phyloP scores from a whole-genome alignment of 139 green algal genomes.

The Tetradesmus obliquus region DNA sequence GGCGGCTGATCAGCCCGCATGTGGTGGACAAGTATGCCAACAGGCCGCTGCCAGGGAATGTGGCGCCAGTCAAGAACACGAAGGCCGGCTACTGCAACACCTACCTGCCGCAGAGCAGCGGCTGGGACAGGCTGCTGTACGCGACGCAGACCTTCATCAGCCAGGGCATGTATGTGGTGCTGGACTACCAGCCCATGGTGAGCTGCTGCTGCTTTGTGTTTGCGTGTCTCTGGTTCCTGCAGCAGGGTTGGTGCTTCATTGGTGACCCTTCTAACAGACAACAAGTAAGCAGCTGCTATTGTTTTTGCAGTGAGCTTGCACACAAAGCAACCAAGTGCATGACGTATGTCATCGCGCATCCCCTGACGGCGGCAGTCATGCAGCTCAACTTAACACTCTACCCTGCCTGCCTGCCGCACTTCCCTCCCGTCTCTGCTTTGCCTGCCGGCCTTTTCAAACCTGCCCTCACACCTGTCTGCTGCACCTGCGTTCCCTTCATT shows the following conservation, averaged over 20 bases:
- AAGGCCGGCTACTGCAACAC: conserved; percentile 41
- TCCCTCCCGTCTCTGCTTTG: too few species aligned
- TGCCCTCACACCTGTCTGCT: too few species aligned
- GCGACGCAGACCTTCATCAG: conserved; percentile 36
- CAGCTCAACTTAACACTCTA: too few species aligned
- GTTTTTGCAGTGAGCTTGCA: too few species aligned
- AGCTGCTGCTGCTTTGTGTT: not conserved
- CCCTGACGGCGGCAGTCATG: too few species aligned
- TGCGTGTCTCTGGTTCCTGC: too few species aligned
- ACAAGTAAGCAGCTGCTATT: not conserved
- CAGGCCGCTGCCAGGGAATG: conserved; percentile 40
- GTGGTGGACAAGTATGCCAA: conserved; percentile 37
- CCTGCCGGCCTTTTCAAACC: too few species aligned
- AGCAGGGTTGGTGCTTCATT: too few species aligned
- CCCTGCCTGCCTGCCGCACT: too few species aligned
- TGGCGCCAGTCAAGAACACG: conserved; percentile 5
- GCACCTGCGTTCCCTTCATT: too few species aligned
- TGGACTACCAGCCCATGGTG: conserved; percentile 54
- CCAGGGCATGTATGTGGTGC: conserved; percentile 51
- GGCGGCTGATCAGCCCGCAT: conserved; percentile 38
- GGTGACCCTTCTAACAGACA: not conserved
- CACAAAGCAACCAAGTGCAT: too few species aligned
- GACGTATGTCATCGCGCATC: too few species aligned
- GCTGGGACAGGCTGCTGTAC: conserved; percentile 42
- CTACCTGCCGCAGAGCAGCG: conserved; percentile 35